phyloP scores from a whole-genome alignment of 139 green algal species.

The Astrephomene gubernaculifera region DNA sequence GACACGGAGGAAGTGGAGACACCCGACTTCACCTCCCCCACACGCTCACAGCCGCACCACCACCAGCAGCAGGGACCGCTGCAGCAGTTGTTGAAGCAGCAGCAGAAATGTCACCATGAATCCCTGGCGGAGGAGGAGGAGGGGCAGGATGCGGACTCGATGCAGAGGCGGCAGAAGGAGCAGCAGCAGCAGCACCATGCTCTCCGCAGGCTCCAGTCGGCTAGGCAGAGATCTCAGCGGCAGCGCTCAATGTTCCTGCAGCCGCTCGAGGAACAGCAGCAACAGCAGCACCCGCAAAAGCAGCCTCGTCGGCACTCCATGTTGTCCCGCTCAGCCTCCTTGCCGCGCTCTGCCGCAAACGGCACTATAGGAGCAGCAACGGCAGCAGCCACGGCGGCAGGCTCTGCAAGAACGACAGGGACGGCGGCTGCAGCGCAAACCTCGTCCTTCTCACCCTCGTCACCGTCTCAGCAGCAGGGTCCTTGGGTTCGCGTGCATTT shows the following conservation, averaged over 20 bases:
- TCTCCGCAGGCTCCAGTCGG: too few species aligned
- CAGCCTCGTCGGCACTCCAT: too few species aligned
- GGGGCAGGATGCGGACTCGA: neutral
- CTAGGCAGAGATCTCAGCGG: too few species aligned
- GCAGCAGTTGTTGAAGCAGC: neutral
- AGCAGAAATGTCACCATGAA: neutral
- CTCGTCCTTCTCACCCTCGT: too few species aligned
- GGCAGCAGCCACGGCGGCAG: too few species aligned
- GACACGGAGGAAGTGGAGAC: neutral
- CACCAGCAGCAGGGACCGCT: neutral
- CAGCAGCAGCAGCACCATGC: neutral
- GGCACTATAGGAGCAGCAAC: too few species aligned
- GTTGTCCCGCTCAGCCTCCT: too few species aligned
- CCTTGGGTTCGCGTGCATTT: conserved; percentile 25
- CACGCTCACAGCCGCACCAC: neutral
- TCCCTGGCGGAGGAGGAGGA: neutral
- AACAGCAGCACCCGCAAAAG: neutral
- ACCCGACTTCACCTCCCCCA: neutral
- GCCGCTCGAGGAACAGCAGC: neutral
- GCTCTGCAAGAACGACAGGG: too few species aligned
- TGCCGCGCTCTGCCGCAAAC: too few species aligned
- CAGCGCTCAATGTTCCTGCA: neutral
- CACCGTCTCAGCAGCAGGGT: too few species aligned
- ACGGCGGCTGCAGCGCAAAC: too few species aligned
- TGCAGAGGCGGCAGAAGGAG: neutral